Percentiles rank a stretch among this genome's conserved stretches.
Evolutionary conservation across 176 grass and related monocot genomes (phyloP).

Genomic region (Pontederia paniculata): DNA sequence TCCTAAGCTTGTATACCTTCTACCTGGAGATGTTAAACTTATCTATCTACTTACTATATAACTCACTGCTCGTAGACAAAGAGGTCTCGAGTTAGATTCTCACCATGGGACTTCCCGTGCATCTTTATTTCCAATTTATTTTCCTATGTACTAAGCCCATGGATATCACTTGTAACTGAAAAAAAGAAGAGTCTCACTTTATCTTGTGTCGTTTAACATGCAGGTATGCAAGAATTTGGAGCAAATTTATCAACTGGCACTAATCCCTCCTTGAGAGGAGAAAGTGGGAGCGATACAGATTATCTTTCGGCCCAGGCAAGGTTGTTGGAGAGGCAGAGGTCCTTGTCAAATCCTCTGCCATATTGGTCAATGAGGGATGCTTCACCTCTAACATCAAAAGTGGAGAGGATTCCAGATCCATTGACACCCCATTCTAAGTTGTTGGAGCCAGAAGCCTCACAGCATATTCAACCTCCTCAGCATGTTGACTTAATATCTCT

Average conservation of each 20-base stretch:
- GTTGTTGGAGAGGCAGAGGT: conserved; percentile 77
- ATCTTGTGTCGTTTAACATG: too few relatives aligned
- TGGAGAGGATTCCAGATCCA: conserved; percentile 35
- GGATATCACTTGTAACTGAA: too few relatives aligned
- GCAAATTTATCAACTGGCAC: conserved; percentile 29
- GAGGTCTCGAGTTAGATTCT: too few relatives aligned
- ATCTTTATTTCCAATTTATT: too few relatives aligned
- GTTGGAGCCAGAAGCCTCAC: conserved; percentile 30
- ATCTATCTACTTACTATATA: too few relatives aligned
- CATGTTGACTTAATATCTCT: conserved; percentile 77
- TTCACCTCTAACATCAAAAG: conserved; percentile 31
- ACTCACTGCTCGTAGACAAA: too few relatives aligned
- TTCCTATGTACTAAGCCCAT: too few relatives aligned
- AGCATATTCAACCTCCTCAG: conserved; percentile 33
- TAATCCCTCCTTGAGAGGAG: conserved; percentile 25
- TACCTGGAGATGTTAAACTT: too few relatives aligned
- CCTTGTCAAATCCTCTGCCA: conserved; percentile 37
- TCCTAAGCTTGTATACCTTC: too few relatives aligned
- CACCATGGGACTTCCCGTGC: too few relatives aligned
- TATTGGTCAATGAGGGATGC: conserved; percentile 63
- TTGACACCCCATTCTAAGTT: conserved; percentile 54
- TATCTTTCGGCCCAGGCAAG: conserved; percentile 74
- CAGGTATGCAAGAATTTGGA: conserved; percentile 54
- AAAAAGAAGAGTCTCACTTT: too few relatives aligned
- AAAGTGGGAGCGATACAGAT: conserved; percentile 42